A percentile compares a stretch with the other conserved stretches of the same genome.
phyloP scores from a whole-genome alignment of 352 stramenopile genomes.

The Globisporangium alternatum region DNA sequence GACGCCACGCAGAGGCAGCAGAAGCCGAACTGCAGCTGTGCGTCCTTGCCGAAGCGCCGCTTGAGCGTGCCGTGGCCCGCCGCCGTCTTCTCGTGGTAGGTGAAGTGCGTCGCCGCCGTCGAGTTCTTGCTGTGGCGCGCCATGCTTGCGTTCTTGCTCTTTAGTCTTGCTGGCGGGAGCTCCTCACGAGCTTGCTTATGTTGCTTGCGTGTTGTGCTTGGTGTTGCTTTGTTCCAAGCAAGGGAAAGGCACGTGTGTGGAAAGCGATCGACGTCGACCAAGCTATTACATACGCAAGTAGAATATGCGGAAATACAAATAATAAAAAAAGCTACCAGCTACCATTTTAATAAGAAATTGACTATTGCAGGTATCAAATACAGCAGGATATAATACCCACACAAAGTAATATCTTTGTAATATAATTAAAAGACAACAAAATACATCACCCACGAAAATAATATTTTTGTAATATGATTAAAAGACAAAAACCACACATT shows the following conservation, averaged over 20 bases:
- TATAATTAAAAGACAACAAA: too few species aligned
- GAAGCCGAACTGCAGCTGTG: conserved; percentile 72
- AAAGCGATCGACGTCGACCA: not conserved
- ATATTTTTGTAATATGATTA: too few species aligned
- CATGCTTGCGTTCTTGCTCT: conserved; percentile 20
- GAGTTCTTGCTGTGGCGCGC: conserved; percentile 88
- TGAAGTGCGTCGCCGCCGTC: conserved; percentile 85
- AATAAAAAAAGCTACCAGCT: too few species aligned
- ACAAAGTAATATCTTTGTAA: too few species aligned
- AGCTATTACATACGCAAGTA: too few species aligned
- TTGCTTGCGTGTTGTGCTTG: not conserved
- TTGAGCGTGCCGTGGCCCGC: conserved; percentile 83
- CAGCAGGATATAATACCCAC: too few species aligned
- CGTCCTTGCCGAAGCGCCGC: conserved; percentile 74
- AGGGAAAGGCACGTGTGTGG: not conserved
- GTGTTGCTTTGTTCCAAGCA: not conserved
- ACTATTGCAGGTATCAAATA: too few species aligned
- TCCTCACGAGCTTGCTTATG: not conserved
- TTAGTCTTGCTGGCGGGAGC: not conserved
- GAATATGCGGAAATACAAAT: too few species aligned
- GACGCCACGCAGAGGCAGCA: conserved; percentile 77
- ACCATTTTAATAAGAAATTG: too few species aligned
- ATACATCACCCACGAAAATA: too few species aligned
- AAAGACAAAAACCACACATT: too few species aligned
- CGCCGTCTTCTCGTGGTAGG: conserved; percentile 75